A percentile compares a stretch with the other conserved stretches of the same genome.
Evolutionary conservation across 345 rosid species (phyloP).

Genomic region (Gossypium bickii): DNA sequence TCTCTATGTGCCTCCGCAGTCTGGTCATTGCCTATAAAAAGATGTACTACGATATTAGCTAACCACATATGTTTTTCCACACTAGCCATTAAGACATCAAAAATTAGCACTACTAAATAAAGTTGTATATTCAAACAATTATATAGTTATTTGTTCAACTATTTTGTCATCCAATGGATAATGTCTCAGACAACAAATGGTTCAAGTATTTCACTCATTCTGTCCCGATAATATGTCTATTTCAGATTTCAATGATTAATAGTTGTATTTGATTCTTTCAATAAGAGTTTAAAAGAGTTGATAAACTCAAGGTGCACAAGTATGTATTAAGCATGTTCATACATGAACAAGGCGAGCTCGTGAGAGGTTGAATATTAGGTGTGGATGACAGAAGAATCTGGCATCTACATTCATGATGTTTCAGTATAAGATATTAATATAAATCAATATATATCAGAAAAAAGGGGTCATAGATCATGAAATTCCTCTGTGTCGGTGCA

Average conservation of each 20-base stretch:
- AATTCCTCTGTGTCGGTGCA: background rate
- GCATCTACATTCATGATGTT: no score
- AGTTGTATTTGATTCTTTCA: background rate
- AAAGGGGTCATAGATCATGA: background rate
- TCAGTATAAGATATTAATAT: no score
- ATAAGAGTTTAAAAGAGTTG: background rate
- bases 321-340: background rate
- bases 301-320: background rate
- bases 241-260: background rate
- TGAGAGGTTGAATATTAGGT: background rate
- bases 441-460: background rate
- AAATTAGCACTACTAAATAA: background rate
- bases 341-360: background rate
- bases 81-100: background rate
- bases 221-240: background rate
- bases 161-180: background rate
- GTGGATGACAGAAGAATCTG: no score
- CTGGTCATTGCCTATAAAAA: constrained; percentile 36
- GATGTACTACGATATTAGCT: background rate
- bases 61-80: constrained; percentile 1
- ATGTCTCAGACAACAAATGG: background rate
- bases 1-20: constrained; percentile 45
- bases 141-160: background rate
- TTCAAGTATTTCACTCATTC: background rate
- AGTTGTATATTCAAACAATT: background rate